Conservation (phyloP, 1,284 basidiomycete species). For the Macrocystidia cucumis region DNA sequence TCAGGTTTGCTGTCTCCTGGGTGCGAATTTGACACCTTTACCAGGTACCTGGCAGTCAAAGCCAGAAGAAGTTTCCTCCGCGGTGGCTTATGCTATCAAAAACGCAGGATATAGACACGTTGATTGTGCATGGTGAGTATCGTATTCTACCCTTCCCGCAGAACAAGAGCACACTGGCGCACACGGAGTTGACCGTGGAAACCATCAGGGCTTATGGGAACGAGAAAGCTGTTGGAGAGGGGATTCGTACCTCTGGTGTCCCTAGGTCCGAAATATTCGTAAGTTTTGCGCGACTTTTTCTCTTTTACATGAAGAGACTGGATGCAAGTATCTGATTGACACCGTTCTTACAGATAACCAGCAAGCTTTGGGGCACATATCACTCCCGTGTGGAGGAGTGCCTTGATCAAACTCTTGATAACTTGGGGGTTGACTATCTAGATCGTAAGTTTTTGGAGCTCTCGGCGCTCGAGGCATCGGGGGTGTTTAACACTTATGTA, state of each 20-base stretch:
- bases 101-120: slow-evolving; percentile 72
- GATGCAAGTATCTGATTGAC: neutral
- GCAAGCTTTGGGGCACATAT: slow-evolving; percentile 67
- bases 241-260: slow-evolving; percentile 72
- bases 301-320: neutral
- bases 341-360: slow-evolving; percentile 45
- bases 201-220: slow-evolving; percentile 54
- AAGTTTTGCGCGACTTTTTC: slow-evolving; percentile 21
- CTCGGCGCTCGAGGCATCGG: slow-evolving; percentile 4
- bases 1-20: neutral
- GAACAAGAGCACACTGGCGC: neutral
- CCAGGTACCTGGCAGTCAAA: slow-evolving; percentile 77
- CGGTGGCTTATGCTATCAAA: slow-evolving; percentile 70
- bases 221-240: slow-evolving; percentile 81
- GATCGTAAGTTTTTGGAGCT: slow-evolving; percentile 41
- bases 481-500: slow-evolving; percentile 7
- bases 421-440: slow-evolving; percentile 73
- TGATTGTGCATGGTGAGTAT: slow-evolving; percentile 65
- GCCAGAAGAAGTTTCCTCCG: slow-evolving; percentile 59
- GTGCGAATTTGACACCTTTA: neutral
- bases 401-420: slow-evolving; percentile 64
- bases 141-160: neutral
- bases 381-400: slow-evolving; percentile 70
- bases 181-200: neutral
- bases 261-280: slow-evolving; percentile 79